Percentiles rank a stretch among this genome's conserved stretches.
Conservation (phyloP, 768 basidiomycete genomes). For the Lentinula edodes region DNA sequence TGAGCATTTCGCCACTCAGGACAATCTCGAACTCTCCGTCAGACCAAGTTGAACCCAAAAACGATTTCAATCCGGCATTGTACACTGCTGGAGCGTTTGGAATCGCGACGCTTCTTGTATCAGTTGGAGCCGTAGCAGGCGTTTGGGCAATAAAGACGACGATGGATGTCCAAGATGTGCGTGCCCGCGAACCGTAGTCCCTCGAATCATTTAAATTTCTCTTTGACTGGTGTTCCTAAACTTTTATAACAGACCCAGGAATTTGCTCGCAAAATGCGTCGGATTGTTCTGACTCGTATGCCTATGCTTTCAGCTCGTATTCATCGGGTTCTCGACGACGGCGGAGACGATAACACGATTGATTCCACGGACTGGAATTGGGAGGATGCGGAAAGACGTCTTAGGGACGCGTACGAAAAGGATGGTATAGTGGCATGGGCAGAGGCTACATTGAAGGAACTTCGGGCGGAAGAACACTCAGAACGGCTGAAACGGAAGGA, state of each 20-base stretch:
- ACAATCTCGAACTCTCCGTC: neutral
- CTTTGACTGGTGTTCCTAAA: neutral
- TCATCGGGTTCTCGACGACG: slow-evolving; percentile 21
- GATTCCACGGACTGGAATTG: slow-evolving; percentile 23
- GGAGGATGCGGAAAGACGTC: slow-evolving; percentile 28
- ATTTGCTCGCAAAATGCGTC: slow-evolving; percentile 37
- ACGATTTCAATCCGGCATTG: slow-evolving; percentile 1
- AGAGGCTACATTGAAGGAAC: slow-evolving; percentile 27
- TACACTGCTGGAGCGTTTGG: neutral
- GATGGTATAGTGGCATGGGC: slow-evolving; percentile 35
- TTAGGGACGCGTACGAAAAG: slow-evolving; percentile 34
- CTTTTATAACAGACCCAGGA: slow-evolving; percentile 29
- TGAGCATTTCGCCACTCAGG: neutral
- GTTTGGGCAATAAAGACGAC: neutral
- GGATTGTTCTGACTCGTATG: slow-evolving; percentile 28
- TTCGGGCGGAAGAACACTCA: slow-evolving; percentile 29
- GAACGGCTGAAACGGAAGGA: neutral
- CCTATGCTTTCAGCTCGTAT: slow-evolving; percentile 36
- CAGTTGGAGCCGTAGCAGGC: neutral
- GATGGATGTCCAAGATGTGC: neutral
- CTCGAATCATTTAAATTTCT: neutral
- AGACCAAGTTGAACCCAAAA: neutral
- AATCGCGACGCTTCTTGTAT: neutral
- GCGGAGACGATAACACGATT: neutral
- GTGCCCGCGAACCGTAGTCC: neutral